These are phyloP conservation scores for Macadamia integrifolia DNA, from an alignment of 164 flowering plant genomes.

Conservation along the genomic window DNA sequence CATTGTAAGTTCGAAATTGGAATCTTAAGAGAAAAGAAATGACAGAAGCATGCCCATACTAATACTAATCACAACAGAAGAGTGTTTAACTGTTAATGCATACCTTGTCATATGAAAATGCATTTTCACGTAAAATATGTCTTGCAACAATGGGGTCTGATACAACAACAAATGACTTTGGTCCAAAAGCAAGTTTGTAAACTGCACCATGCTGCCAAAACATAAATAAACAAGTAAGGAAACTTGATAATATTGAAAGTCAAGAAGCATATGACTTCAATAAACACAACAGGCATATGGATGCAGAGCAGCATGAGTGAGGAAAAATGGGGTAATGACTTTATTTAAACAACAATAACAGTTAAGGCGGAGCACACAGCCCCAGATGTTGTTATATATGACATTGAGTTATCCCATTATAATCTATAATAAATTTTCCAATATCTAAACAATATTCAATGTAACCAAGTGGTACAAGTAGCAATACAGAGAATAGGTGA, in stretches of 20 bases:
- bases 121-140: conserved; percentile 86
- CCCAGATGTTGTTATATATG: too few species aligned
- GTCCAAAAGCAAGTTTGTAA: conserved; percentile 95
- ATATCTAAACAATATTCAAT: too few species aligned
- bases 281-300: neutral
- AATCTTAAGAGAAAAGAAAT: neutral
- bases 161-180: conserved; percentile 91
- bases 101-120: conserved; percentile 96
- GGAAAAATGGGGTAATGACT: neutral
- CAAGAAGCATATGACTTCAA: neutral
- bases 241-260: too few species aligned
- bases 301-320: neutral
- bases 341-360: neutral
- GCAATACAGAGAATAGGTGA: neutral
- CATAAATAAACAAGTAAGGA: too few species aligned
- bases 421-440: too few species aligned
- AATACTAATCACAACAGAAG: neutral
- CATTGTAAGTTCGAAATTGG: neutral
- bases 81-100: neutral
- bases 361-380: neutral
- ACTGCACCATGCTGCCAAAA: conserved; percentile 87
- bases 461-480: neutral
- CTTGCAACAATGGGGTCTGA: conserved; percentile 95
- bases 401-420: too few species aligned
- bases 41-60: neutral